These are phyloP conservation scores for Daldinia decipiens DNA, from an alignment of 495 filamentous ascomycete species.

Conservation along the genomic window DNA sequence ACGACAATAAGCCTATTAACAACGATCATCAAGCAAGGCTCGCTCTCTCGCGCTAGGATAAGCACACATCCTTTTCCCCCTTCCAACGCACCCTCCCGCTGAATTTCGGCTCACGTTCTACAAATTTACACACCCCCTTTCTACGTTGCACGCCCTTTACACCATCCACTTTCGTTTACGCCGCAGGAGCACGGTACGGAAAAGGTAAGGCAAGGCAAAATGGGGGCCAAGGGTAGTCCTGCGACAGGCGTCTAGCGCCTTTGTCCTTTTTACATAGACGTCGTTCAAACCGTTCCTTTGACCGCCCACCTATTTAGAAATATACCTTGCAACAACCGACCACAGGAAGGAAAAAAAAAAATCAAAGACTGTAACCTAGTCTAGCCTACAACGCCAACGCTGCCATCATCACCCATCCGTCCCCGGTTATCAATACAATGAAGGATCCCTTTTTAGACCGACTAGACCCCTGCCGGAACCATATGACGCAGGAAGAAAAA, in stretches of 20 bases:
- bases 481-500: slow-evolving; percentile 52
- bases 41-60: slow-evolving; percentile 41
- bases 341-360: slow-evolving; percentile 32
- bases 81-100: slow-evolving; percentile 40
- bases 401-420: slow-evolving; percentile 49
- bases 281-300: slow-evolving; percentile 49
- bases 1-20: slow-evolving; percentile 31
- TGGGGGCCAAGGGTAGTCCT: slow-evolving; percentile 47
- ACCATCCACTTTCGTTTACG: slow-evolving; percentile 37
- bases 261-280: slow-evolving; percentile 47
- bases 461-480: slow-evolving; percentile 52
- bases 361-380: slow-evolving; percentile 47
- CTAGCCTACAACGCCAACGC: slow-evolving; percentile 47
- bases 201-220: slow-evolving; percentile 45
- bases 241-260: slow-evolving; percentile 44
- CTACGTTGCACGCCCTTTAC: slow-evolving; percentile 11
- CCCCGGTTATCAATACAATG: slow-evolving; percentile 50
- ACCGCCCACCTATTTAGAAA: slow-evolving; percentile 44
- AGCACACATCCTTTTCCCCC: slow-evolving; percentile 43
- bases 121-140: slow-evolving; percentile 28
- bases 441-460: slow-evolving; percentile 50
- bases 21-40: slow-evolving; percentile 33
- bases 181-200: slow-evolving; percentile 43
- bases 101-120: slow-evolving; percentile 40
- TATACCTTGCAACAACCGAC: slow-evolving; percentile 47